Evolutionary conservation across 2,329 filamentous ascomycete species (phyloP).

Genomic region (Aureobasidium leucospermi): DNA sequence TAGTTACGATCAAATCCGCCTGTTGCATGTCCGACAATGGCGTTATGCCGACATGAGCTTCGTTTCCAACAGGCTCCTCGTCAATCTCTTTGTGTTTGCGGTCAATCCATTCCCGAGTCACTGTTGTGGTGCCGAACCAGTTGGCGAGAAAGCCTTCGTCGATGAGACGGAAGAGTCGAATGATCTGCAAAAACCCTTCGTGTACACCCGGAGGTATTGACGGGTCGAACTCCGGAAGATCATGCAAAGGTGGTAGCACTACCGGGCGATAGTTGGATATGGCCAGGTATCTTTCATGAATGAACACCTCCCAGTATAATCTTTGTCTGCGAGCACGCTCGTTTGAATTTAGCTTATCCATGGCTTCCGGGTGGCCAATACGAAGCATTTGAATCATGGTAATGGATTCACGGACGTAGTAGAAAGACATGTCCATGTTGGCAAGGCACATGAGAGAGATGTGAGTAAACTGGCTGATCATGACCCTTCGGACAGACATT

Average conservation of each 20-base stretch:
- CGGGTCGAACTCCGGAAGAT: constrained; percentile 34
- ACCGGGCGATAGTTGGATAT: constrained; percentile 43
- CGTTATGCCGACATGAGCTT: constrained; percentile 7
- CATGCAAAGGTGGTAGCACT: constrained; percentile 33
- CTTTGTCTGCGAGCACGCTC: constrained; percentile 40
- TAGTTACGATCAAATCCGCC: constrained; percentile 43
- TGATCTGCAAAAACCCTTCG: constrained; percentile 38
- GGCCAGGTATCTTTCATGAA: constrained; percentile 51
- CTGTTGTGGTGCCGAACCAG: constrained; percentile 30
- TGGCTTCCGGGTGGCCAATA: constrained; percentile 34
- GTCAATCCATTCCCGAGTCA: constrained; percentile 39
- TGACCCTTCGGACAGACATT: constrained; percentile 39
- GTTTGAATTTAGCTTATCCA: constrained; percentile 26
- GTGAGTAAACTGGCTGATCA: constrained; percentile 48
- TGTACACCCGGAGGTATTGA: constrained; percentile 33
- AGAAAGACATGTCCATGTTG: constrained; percentile 42
- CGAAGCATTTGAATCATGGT: constrained; percentile 39
- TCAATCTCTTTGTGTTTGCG: constrained; percentile 39
- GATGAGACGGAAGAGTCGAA: constrained; percentile 38
- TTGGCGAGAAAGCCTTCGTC: constrained; percentile 38
- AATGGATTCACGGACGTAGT: constrained; percentile 46
- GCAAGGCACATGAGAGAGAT: constrained; percentile 45
- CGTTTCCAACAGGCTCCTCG: constrained; percentile 23
- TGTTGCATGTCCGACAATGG: constrained; percentile 37
- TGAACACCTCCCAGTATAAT: constrained; percentile 50